Base-by-base conservation (phyloP, 2,329 filamentous ascomycete genomes). In the Verticillium longisporum region DNA sequence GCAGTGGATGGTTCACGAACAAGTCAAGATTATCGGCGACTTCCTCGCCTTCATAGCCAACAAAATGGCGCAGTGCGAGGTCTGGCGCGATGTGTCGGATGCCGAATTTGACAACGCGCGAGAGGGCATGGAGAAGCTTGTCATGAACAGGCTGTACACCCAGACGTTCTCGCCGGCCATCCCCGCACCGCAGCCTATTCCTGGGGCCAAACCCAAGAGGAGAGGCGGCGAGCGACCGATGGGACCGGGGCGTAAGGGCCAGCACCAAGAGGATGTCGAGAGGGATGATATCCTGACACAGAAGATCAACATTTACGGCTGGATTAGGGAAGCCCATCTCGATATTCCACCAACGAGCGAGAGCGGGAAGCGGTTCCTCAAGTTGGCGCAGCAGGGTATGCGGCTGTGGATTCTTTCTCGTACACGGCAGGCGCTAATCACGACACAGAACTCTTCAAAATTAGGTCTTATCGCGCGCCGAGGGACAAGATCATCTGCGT, bases 1-100 rank as follows among this genome's bases (percentile, higher is more conserved):
- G 67, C 95, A 98, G 75, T 99, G 95, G 95, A 96, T 97, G 91
- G 95, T 97, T 6, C 95, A 99, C 72, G 95, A 99, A 76, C 95
- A 99, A 74, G 95, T 98, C 72, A 99, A 99, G 77, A 98, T 99
- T 64, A 97, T 99, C 63, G 87, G 91, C 66, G 96, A 99, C 73
- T 99, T 99, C 68, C 80, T 99, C 56, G 88, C 92, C 55, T 99
- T 99, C 70, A 99, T 99, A 65, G 90, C 91, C 60, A 97, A 97
- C 77, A 98, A 98, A 78, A 99, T 99, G 96, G 92, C 89, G 14
- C 85, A 92, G 66, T 99, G 95, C 71, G 95, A 99, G 64, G 92
- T 99, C 3, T 99, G 95, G 95, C 87, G 91, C 61, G 91, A 95
- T 37, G 91, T 98, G 0, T 96, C 93, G 0, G 95, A 99, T 73